A percentile compares a stretch with the other conserved stretches of the same genome.
These are phyloP conservation scores for Neoascochyta sp. DNA, from an alignment of 2,329 filamentous ascomycete species.

Conservation along the genomic window DNA sequence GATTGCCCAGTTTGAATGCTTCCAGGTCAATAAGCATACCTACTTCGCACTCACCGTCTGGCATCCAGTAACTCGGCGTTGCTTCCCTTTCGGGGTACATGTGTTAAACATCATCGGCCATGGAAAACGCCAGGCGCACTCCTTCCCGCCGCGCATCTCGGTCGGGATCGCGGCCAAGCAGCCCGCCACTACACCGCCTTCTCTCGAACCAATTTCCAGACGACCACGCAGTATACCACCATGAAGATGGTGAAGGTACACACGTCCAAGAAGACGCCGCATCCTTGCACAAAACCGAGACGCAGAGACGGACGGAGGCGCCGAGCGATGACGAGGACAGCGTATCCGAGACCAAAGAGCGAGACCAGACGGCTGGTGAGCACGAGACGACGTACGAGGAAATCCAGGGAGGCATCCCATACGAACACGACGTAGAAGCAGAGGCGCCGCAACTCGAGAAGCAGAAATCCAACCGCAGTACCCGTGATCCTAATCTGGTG, in stretches of 20 bases:
- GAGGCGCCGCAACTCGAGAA: conserved; percentile 18
- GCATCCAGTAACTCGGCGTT: too few relatives aligned
- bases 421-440: conserved; percentile 32
- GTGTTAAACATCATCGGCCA: too few relatives aligned
- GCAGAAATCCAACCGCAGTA: conserved; percentile 20
- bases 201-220: conserved; percentile 32
- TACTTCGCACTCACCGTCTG: too few relatives aligned
- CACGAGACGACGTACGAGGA: conserved; percentile 22
- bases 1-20: too few relatives aligned
- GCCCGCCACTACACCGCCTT: conserved; percentile 22
- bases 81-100: too few relatives aligned
- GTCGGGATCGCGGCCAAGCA: conserved; percentile 23
- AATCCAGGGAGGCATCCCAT: conserved; percentile 24
- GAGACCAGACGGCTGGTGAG: conserved; percentile 8
- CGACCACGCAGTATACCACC: conserved; percentile 36
- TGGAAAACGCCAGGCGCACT: conserved; percentile 4
- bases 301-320: conserved; percentile 14
- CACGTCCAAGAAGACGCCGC: conserved; percentile 17
- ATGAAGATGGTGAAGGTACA: conserved; percentile 26
- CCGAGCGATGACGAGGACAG: conserved; percentile 12
- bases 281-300: conserved; percentile 27
- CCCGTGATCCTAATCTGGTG: conserved; percentile 35
- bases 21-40: too few relatives aligned
- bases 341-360: conserved; percentile 9
- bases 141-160: conserved; percentile 9